Evolutionary conservation across 2,329 filamentous ascomycete genomes (phyloP).

Genomic region (Macrophomina pseudophaseolina): DNA sequence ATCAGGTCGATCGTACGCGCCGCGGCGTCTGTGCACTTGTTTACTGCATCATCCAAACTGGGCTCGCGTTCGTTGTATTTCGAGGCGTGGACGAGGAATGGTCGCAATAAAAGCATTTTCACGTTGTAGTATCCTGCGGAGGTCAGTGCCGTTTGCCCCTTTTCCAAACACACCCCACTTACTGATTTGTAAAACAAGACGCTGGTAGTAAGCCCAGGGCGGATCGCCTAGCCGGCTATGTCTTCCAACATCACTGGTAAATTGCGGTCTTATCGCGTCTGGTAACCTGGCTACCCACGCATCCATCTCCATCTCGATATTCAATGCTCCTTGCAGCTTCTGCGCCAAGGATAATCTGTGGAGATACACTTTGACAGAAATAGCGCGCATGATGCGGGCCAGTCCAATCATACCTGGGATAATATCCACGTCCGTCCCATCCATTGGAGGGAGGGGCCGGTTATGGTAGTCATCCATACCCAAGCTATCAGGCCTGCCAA

Average conservation of each 20-base stretch:
- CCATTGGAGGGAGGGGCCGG: slow-evolving; percentile 37
- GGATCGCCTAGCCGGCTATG: slow-evolving; percentile 41
- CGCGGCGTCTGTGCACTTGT: slow-evolving; percentile 48
- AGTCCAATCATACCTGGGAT: slow-evolving; percentile 50
- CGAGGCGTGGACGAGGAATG: slow-evolving; percentile 40
- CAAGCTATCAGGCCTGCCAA: slow-evolving; percentile 55
- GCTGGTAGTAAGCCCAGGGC: slow-evolving; percentile 45
- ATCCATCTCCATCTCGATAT: slow-evolving; percentile 46
- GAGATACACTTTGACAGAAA: slow-evolving; percentile 49
- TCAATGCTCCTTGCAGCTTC: slow-evolving; percentile 42
- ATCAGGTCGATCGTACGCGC: slow-evolving; percentile 48
- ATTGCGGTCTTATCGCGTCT: slow-evolving; percentile 39
- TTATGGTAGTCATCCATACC: slow-evolving; percentile 58
- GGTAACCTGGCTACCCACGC: slow-evolving; percentile 43
- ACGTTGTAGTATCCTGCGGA: slow-evolving; percentile 44
- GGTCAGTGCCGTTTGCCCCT: neutral
- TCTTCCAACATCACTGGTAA: slow-evolving; percentile 31
- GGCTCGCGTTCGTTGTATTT: slow-evolving; percentile 32
- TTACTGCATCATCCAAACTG: slow-evolving; percentile 39
- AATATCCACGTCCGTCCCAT: slow-evolving; percentile 45
- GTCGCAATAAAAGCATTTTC: slow-evolving; percentile 47
- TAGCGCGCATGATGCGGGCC: slow-evolving; percentile 46
- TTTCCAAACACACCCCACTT: neutral
- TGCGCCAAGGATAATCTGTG: slow-evolving; percentile 41
- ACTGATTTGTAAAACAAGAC: slow-evolving; percentile 48